A percentile compares a stretch with the other conserved stretches of the same genome.
Evolutionary conservation across 345 rosid species (phyloP).

Genomic region (Eucalyptus microcorys): DNA sequence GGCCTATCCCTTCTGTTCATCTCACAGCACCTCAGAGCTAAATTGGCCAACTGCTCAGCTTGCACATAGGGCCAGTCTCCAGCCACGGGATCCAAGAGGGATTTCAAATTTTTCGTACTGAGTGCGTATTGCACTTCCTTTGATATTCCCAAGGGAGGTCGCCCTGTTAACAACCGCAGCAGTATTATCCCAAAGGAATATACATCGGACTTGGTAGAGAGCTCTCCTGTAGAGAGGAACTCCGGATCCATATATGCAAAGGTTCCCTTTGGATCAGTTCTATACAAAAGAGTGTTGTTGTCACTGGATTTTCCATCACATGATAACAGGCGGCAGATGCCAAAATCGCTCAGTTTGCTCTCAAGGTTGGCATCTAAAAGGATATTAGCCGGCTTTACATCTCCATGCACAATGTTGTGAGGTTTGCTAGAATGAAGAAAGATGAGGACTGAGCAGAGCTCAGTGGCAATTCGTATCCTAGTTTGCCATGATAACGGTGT

Average conservation of each 20-base stretch:
- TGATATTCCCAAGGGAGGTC: conserved; percentile 45
- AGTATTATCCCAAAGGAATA: conserved; percentile 78
- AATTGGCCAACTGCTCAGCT: conserved; percentile 69
- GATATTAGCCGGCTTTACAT: conserved; percentile 76
- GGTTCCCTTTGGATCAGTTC: conserved; percentile 67
- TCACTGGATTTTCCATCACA: conserved; percentile 10
- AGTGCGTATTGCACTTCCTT: conserved; percentile 64
- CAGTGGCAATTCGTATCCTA: conserved; percentile 69
- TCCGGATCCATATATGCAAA: conserved; percentile 74
- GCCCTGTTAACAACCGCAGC: conserved; percentile 68
- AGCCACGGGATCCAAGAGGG: conserved; percentile 72
- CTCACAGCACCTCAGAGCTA: conserved; percentile 85
- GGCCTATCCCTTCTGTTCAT: conserved; percentile 56
- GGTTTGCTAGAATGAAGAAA: conserved; percentile 84
- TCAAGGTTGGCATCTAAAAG: conserved; percentile 69
- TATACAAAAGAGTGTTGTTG: conserved; percentile 20
- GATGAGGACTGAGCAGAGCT: conserved; percentile 70
- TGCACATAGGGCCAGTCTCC: conserved; percentile 95
- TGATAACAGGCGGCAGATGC: conserved; percentile 45
- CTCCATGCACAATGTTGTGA: conserved; percentile 81
- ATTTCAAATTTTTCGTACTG: conserved; percentile 40
- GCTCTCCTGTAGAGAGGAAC: conserved; percentile 60
- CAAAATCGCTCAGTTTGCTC: conserved; percentile 83
- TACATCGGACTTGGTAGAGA: conserved; percentile 75
- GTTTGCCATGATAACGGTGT: conserved; percentile 85